Base-by-base conservation (phyloP, 495 filamentous ascomycete species). In the Aspergillus kassunensis region DNA sequence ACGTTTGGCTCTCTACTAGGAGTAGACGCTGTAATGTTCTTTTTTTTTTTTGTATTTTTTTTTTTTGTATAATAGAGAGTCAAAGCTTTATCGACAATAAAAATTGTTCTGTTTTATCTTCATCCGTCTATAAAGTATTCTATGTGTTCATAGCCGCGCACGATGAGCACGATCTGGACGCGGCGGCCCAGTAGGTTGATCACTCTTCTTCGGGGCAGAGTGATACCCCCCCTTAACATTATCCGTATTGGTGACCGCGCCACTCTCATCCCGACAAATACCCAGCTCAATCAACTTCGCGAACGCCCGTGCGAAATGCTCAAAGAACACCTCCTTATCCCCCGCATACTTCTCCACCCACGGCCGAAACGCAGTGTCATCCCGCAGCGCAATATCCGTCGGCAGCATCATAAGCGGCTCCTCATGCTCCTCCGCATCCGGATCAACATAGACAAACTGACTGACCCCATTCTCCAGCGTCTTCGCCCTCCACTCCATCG, bases 221-320 rank as follows among this genome's bases (percentile, higher is more conserved):
- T 69, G 47, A 57, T 84, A 84, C 4, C 79, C 80, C 31, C 77
- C 77, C 44, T 76, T 61, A 24, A 61, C 59, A 59, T 80, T 80
- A 52, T 81, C 79, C 19, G 71, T 69, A 58, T 83, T 81, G 37
- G 71, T 60, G 31, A 82, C 61, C 5, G 46, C 61, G 6, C 76
- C 81, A 15, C 70, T 59, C 6, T 55, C 75, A 58, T 84, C 80
- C 40, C 81, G 73, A 35, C 63, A 53, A 41, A 84, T 81, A 4
- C 81, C 80, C 51, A 85, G 59, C 66, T 84, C 80, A 31, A 83
- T 44, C 68, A 85, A 57, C 66, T 84, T 85, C n/a, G 73, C 75
- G 63, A 84, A 85, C 10, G 73, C 80, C 55, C 75, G 75, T 16
- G 77, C 44, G 55, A 84, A 84, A 61, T 84, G 74, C 37, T 75